Percentiles rank a stretch among this genome's conserved stretches.
Evolutionary conservation across 306 rosid genomes (phyloP).

Genomic region (Rosa rugosa): DNA sequence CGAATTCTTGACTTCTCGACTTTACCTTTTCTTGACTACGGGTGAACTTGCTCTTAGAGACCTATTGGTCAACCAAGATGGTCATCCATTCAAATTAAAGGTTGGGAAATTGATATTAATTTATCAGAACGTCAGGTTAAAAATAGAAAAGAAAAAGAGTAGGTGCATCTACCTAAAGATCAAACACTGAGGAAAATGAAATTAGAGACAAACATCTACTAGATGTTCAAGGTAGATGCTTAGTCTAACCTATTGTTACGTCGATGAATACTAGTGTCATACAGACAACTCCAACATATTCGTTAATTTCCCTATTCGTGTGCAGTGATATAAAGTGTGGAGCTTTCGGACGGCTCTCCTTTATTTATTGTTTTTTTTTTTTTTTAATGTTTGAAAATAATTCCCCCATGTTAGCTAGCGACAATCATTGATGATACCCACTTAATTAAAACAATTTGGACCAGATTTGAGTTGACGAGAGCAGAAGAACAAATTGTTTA

Average conservation of each 20-base stretch:
- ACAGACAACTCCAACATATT: background rate
- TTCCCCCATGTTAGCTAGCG: background rate
- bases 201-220: background rate
- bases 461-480: background rate
- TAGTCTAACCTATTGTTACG: background rate
- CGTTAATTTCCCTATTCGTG: background rate
- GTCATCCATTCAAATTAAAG: background rate
- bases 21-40: too few relatives aligned
- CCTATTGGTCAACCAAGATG: background rate
- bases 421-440: background rate
- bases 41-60: background rate
- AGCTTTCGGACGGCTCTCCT: background rate
- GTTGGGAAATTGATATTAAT: background rate
- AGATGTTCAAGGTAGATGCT: background rate
- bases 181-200: background rate
- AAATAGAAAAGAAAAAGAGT: background rate
- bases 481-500: background rate
- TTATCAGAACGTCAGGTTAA: background rate
- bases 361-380: background rate
- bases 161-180: background rate
- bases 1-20: too few relatives aligned
- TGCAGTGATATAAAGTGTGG: background rate
- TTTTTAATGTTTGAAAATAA: background rate
- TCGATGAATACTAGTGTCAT: background rate
- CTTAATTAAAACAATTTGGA: background rate